A percentile compares a stretch with the other conserved stretches of the same genome.
These are phyloP conservation scores for Kwoniella newhampshirensis DNA, from an alignment of 768 basidiomycete genomes.

Conservation along the genomic window DNA sequence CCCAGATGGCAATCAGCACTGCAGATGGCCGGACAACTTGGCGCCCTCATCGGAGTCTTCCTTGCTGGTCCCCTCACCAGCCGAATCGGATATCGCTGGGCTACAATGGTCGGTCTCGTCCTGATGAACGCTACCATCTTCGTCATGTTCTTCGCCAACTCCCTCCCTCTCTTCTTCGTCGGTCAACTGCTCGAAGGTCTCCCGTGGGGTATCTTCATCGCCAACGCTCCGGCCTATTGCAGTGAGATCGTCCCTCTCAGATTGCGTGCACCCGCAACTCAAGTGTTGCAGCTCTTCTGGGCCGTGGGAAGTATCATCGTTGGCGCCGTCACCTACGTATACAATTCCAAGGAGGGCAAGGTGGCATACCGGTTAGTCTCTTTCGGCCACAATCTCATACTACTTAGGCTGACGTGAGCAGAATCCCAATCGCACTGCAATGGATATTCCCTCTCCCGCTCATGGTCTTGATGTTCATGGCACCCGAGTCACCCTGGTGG, in stretches of 20 bases:
- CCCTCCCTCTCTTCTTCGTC: conserved; percentile 39
- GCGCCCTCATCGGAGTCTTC: conserved; percentile 46
- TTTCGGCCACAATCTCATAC: no score
- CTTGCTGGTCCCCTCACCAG: conserved; percentile 40
- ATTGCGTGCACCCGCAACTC: conserved; percentile 47
- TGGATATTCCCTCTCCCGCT: conserved; percentile 50
- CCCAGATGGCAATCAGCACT: conserved; percentile 46
- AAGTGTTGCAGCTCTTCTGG: conserved; percentile 51
- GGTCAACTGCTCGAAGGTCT: conserved; percentile 44
- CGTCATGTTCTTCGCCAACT: conserved; percentile 41
- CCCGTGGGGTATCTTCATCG: conserved; percentile 48
- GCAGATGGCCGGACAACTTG: conserved; percentile 32
- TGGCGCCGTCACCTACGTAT: conserved; percentile 42
- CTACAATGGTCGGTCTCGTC: conserved; percentile 35
- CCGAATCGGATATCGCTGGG: conserved; percentile 41
- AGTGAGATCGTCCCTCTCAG: conserved; percentile 49
- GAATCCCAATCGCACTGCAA: conserved; percentile 44
- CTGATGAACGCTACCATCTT: conserved; percentile 41
- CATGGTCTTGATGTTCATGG: conserved; percentile 39
- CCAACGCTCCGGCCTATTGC: conserved; percentile 45
- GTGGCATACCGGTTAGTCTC: conserved; percentile 37
- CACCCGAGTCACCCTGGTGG: conserved; percentile 43
- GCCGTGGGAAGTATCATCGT: conserved; percentile 50
- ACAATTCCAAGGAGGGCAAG: conserved; percentile 20
- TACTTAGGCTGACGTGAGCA: conserved; percentile 5